Percentiles rank a stretch among this genome's conserved stretches.
Conservation (phyloP, 2,329 filamentous ascomycete species). For the Chaetomiaceae sp. region DNA sequence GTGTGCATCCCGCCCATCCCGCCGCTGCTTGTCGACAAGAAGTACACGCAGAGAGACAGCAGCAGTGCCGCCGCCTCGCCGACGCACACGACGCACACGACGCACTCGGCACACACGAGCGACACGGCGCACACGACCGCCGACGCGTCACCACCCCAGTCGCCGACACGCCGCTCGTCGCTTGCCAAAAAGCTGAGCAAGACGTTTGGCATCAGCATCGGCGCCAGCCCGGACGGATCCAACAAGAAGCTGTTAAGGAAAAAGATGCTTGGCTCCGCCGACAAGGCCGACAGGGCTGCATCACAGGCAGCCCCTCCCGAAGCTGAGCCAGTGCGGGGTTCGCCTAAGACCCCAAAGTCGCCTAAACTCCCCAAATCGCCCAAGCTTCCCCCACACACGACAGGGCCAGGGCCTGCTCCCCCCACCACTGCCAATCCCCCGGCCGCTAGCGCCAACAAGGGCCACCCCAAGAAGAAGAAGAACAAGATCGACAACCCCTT, state of each 20-base stretch:
- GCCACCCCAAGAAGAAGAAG: neutral
- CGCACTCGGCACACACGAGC: too few relatives aligned
- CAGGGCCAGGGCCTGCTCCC: constrained; percentile 10
- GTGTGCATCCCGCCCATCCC: constrained; percentile 18
- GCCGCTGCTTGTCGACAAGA: too few relatives aligned
- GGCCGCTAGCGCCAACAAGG: constrained; percentile 15
- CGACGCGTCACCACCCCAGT: too few relatives aligned
- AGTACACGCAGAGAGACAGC: too few relatives aligned
- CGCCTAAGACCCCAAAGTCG: constrained; percentile 26
- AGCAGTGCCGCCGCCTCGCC: neutral
- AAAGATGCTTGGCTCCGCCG: constrained; percentile 23
- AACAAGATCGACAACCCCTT: too few relatives aligned
- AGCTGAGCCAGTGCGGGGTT: constrained; percentile 17
- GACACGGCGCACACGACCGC: too few relatives aligned
- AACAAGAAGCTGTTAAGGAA: constrained; percentile 24
- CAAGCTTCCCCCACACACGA: constrained; percentile 17
- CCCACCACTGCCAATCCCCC: too few relatives aligned
- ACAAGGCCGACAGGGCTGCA: constrained; percentile 23
- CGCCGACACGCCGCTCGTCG: constrained; percentile 17
- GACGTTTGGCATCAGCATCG: constrained; percentile 18
- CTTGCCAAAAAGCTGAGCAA: constrained; percentile 19
- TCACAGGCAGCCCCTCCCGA: constrained; percentile 15
- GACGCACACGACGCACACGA: too few relatives aligned
- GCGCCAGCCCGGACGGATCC: constrained; percentile 7
- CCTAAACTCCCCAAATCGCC: constrained; percentile 27